Base-by-base conservation (phyloP, 495 filamentous ascomycete genomes). In the Penicillium nucicola region DNA sequence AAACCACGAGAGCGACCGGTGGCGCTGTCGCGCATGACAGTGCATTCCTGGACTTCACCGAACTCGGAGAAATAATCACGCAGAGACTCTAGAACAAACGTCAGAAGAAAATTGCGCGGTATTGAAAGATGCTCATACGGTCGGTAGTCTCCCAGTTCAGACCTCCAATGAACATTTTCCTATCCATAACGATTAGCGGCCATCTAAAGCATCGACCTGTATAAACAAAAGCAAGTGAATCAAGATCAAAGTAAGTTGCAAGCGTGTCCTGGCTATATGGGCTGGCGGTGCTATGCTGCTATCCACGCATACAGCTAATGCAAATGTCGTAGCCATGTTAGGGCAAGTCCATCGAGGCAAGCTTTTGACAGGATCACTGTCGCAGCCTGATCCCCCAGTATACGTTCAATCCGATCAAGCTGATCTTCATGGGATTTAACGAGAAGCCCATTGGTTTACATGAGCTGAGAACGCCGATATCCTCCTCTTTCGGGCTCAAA, bases 81-180 rank as follows among this genome's bases (percentile, higher is more conserved):
- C n/a, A 98, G 78, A 10, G 93, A 97, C 77, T 98, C 93, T 98
- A 57, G 30, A 57, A 8, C 25, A 9, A 28, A 28, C 25, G 25
- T 11, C 31, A 5, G 5, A 23, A 9, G 32, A 37, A 46, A 18
- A 5, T 44, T 5, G 32, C 36, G 20, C 1, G 25, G 33, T 18
- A 41, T 14, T 36, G 30, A 17, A 28, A 50, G n/a, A 41, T 37
- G 40, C 57, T 63, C 68, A 78, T 87, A 98, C 93, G 87, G 73
- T 98, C 93, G 41, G 93, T 97, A 22, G 93, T 98, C 69, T 98
- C 93, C 93, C 93, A 98, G 66, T 98, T 98, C 56, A 98, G 75
- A 14, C 93, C 93, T 59, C 93, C 93, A 74, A 98, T 98, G 60
- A 98, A 98, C 93, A 98, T 98, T 74, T 98, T 98, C 58, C 93